Evolutionary conservation across 345 rosid species (phyloP), one percentile per base, ranked within the genome.

Genomic region (Angophora floribunda): DNA sequence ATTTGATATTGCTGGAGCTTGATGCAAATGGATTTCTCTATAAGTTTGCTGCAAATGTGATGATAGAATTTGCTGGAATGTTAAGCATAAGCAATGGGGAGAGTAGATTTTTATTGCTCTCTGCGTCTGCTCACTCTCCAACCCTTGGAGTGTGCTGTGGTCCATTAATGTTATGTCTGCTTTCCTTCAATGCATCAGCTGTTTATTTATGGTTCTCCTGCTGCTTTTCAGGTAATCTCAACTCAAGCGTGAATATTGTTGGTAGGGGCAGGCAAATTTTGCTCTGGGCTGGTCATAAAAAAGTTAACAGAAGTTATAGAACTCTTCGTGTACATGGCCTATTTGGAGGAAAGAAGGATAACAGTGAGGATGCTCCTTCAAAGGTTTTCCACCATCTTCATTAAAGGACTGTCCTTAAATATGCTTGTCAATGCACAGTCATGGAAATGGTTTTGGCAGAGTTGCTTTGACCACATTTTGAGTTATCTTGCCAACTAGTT

Each of bases 341-440:
- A 21, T 97, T 97, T 89, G 99, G 99, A 89, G 98, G 98, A 47
- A 95, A 95, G 59, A 96, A 95, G 91, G 96, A 97, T 82, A 91
- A 92, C 65, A 26, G 65, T 86, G 97, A 93, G 61, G 99, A 94
- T 86, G 93, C 92, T 2, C 94, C 95, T 88, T 92, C 97, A 67
- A 96, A 97, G 98, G 99, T 96, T 87, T 80, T 53, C 51, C 70
- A 26, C 57, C 6, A 22, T 32, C 36, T 85, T 63, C 6, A 28
- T 85, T 36, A 45, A 55, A 78, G 30, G 22, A 75, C 49, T 41
- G 84, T 75, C 84, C 28, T 75, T 75, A 75, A 41, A 75, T 41
- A 75, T 41, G 84, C 49, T 41, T 41, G 84, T 17, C 16, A 4
- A 75, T 75, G 14, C 9, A 41, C 49, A 19, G 49, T 36, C 15